Evolutionary conservation across 805 yeast species (phyloP), one percentile per base, ranked within the genome.

Genomic region (Yarrowia sp.): DNA sequence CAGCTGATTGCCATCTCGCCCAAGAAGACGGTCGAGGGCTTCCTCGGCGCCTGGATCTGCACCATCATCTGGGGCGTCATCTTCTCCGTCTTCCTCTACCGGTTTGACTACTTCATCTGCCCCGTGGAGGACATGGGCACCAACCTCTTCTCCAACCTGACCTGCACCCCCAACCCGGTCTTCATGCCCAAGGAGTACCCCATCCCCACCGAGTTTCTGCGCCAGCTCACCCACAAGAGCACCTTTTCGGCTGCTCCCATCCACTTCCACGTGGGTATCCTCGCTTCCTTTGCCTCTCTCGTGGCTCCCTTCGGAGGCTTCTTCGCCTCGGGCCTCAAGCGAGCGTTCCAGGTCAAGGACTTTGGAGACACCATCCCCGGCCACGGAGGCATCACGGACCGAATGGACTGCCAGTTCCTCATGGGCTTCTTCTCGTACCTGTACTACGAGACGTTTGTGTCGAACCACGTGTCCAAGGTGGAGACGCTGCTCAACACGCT

Each of bases 301-400:
- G 87, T 94, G 73, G 99, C 99, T 3, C 99, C 99, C 64, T 94
- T 94, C 72, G 99, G 99, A 61, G 99, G 99, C 1, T 94, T 94
- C 74, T 94, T 94, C 70, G 98, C 98, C 6, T 87, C 96, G 61
- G 99, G 98, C n/a, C 80, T 94, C 68, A 94, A 94, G 78, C 85
- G 99, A 75, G 90, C 98, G 13, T 92, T 94, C 77, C 89, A 93
- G 70, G 91, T 92, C 62, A 94, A 94, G 76, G 99, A 94, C 75
- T 94, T 94, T 71, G 99, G 98, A 67, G 96, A 93, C 71, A 93
- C 98, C 9, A 94, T 94, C 68, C 99, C 99, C 14, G 99, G 99
- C 31, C 99, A 94, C 72, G 99, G 99, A 66, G 99, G 99, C 68
- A 86, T 94, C 67, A 92, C 97, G 24, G 99, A 94, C 73, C 83